phyloP scores from a whole-genome alignment of 495 filamentous ascomycete genomes.

The Neurospora sp. region DNA sequence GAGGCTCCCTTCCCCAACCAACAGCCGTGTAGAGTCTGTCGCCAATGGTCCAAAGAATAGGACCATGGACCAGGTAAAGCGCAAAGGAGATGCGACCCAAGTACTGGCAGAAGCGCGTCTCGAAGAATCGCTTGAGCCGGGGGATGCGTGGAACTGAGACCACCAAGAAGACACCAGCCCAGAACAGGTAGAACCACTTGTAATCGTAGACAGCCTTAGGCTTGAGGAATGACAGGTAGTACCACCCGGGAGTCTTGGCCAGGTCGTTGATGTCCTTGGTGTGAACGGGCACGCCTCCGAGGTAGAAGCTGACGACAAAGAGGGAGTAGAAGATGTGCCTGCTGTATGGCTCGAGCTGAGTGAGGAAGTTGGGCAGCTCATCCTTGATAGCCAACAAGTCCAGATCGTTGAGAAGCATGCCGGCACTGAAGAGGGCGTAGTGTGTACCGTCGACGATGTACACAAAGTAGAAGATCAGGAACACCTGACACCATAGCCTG shows the following conservation, averaged over 20 bases:
- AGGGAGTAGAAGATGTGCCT: constrained; percentile 33
- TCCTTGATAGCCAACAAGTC: constrained; percentile 32
- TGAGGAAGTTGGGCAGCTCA: constrained; percentile 29
- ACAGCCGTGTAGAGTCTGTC: constrained; percentile 40
- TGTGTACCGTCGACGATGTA: constrained; percentile 39
- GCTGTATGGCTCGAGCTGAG: constrained; percentile 29
- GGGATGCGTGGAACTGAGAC: constrained; percentile 33
- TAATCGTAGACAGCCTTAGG: constrained; percentile 41
- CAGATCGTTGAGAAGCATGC: constrained; percentile 40
- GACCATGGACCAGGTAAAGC: constrained; percentile 57
- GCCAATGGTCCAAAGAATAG: constrained; percentile 38
- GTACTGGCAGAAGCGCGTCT: constrained; percentile 49
- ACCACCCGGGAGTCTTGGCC: constrained; percentile 32
- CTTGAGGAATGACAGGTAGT: constrained; percentile 35
- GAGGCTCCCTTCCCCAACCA: constrained; percentile 32
- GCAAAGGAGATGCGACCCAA: constrained; percentile 54
- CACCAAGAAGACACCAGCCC: constrained; percentile 47
- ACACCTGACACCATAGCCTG: constrained; percentile 22
- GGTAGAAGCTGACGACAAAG: constrained; percentile 30
- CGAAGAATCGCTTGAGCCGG: constrained; percentile 46
- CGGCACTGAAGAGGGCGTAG: constrained; percentile 32
- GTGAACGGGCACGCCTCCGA: constrained; percentile 39
- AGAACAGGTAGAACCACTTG: constrained; percentile 38
- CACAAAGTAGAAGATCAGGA: constrained; percentile 29
- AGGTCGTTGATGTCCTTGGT: constrained; percentile 23